These are phyloP conservation scores for Suhomyces terraborum DNA, from an alignment of 1,139 yeast genomes.

Conservation along the genomic window DNA sequence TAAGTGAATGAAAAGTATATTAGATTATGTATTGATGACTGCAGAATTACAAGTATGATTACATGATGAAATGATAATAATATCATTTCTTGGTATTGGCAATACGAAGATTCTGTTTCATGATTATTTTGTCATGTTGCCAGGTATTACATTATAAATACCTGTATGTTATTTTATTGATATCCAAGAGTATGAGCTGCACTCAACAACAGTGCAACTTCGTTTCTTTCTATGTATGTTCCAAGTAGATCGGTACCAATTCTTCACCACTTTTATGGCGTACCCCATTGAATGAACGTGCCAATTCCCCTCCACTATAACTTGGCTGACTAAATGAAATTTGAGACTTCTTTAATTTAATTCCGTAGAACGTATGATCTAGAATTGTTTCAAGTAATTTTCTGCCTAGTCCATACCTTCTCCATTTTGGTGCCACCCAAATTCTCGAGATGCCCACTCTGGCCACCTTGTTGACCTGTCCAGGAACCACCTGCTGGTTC, in stretches of 20 bases:
- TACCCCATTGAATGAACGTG: slow-evolving; percentile 52
- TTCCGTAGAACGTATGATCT: slow-evolving; percentile 53
- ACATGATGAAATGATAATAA: no score
- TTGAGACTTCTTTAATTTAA: slow-evolving; percentile 38
- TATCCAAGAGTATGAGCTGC: no score
- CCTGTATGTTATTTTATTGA: no score
- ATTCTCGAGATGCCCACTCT: slow-evolving; percentile 64
- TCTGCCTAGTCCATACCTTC: slow-evolving; percentile 54
- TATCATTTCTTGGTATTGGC: neutral
- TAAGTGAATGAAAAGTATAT: no score
- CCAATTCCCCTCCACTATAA: slow-evolving; percentile 58
- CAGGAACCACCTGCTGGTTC: slow-evolving; percentile 38
- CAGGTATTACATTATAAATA: no score
- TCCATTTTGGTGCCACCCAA: slow-evolving; percentile 57
- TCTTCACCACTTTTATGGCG: slow-evolving; percentile 51
- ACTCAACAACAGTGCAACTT: no score
- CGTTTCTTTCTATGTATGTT: slow-evolving; percentile 29
- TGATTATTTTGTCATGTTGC: no score
- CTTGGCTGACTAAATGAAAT: slow-evolving; percentile 78
- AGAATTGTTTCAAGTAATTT: slow-evolving; percentile 45
- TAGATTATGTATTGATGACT: no score
- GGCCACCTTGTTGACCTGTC: slow-evolving; percentile 30
- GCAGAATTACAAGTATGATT: neutral
- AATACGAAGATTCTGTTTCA: no score
- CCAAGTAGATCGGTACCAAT: slow-evolving; percentile 54